Conservation (phyloP, 768 basidiomycete genomes). For the Gloeopeniophorella convolvens region DNA sequence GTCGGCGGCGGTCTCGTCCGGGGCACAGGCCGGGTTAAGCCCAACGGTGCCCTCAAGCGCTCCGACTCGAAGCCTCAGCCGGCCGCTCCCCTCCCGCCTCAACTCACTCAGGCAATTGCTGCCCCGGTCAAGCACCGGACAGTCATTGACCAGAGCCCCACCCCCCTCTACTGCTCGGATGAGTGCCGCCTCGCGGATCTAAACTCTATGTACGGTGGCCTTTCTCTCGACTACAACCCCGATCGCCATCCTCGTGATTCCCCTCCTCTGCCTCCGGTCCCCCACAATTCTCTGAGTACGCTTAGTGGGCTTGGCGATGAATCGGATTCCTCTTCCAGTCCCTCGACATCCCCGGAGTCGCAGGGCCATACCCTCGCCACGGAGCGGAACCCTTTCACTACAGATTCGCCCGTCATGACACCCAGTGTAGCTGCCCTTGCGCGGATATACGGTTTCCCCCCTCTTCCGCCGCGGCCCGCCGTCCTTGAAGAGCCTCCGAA, state of each 20-base stretch:
- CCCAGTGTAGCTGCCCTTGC: conserved; percentile 32
- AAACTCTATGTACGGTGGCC: conserved; percentile 29
- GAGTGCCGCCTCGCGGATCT: conserved; percentile 62
- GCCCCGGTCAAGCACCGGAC: conserved; percentile 47
- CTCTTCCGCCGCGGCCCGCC: conserved; percentile 48
- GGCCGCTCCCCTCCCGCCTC: conserved; percentile 19
- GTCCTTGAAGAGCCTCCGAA: conserved; percentile 27
- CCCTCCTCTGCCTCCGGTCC: conserved; percentile 36
- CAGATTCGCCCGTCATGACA: conserved; percentile 22
- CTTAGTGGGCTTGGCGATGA: conserved; percentile 28
- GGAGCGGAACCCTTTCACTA: conserved; percentile 14
- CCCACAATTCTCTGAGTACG: conserved; percentile 30
- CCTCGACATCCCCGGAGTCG: conserved; percentile 22
- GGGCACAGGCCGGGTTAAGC: conserved; percentile 58
- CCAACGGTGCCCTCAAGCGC: conserved; percentile 49
- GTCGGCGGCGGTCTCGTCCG: conserved; percentile 49
- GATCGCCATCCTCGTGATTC: conserved; percentile 32
- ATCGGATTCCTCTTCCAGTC: conserved; percentile 24
- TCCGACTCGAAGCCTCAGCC: conserved; percentile 24
- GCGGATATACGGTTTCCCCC: conserved; percentile 40
- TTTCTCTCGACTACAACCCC: conserved; percentile 44
- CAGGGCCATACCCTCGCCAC: conserved; percentile 14
- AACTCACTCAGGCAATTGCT: conserved; percentile 25
- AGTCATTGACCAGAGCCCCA: conserved; percentile 75
- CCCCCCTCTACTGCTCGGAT: conserved; percentile 79